Base-by-base conservation (phyloP, 352 stramenopile genomes). In the Peronospora tabacina region DNA sequence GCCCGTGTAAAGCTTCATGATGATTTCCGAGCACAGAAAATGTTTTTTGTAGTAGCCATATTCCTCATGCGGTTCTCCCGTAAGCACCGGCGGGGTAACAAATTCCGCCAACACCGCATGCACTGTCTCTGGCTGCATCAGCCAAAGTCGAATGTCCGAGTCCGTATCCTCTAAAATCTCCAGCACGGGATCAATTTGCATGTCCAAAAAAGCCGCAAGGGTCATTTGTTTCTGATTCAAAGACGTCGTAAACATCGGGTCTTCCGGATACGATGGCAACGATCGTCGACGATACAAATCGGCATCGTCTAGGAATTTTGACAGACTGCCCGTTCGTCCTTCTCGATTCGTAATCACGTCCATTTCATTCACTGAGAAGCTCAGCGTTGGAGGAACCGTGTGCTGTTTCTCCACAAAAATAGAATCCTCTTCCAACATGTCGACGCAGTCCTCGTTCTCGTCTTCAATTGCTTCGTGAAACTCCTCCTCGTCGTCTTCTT, bases 1-100 rank as follows among this genome's bases (percentile, higher is more conserved):
- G 26, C 82, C 82, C 17, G 82, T 91, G 65, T 93, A 93, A 4
- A 93, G 67, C 53, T 89, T 90, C 82, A 93, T 93, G 48, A 93
- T 90, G 58, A 93, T 90, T 67, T 93, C 82, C 1, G 82, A 93
- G 65, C 82, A 93, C 28, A 93, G 55, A 51, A 93, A 93, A 47
- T 87, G 78, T 43, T 83, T 86, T 56, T 93, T 93, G 68, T 93
- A 93, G 58, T 85, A 93, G 5, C 82, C 82, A 55, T 93, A 93
- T 63, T 93, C 82, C 44, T 93, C 82, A 52, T 93, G 77, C 3
- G 82, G 79, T 39, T 90, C 79, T 7, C 76, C 77, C 38, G 29
- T 66, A 12, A 93, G 77, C 22, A 87, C 65, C 0, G 82, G 79
- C 4, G 80, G 75, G 24, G 77, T 88, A n/a, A 90, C 69, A 49